Conservation (phyloP, 1,284 basidiomycete genomes). For the Cryptococcus sp. region DNA sequence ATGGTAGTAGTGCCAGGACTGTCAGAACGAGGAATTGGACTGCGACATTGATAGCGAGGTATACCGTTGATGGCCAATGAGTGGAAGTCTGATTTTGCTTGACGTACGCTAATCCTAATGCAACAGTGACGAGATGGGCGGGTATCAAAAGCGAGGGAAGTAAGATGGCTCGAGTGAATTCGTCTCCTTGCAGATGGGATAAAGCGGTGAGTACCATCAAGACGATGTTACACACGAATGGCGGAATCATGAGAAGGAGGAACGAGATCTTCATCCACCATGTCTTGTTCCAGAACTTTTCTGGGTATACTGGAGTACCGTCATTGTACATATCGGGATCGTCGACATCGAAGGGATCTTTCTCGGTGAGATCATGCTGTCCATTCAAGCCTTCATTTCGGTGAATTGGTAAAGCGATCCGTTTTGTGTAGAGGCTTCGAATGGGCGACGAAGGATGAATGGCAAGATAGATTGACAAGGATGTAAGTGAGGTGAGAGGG, state of each 20-base stretch:
- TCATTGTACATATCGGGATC: constrained; percentile 65
- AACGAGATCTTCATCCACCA: constrained; percentile 25
- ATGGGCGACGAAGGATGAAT: constrained; percentile 31
- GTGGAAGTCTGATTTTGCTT: constrained; percentile 51
- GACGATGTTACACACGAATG: constrained; percentile 25
- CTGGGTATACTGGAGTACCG: constrained; percentile 68
- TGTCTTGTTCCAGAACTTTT: constrained; percentile 57
- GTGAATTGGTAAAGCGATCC: constrained; percentile 28
- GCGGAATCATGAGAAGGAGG: constrained; percentile 29
- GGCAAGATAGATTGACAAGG: constrained; percentile 35
- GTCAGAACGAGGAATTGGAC: constrained; percentile 53
- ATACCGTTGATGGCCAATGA: constrained; percentile 63
- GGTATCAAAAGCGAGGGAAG: constrained; percentile 53
- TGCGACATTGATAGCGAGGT: constrained; percentile 60
- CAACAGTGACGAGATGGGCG: constrained; percentile 60
- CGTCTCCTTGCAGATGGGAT: constrained; percentile 5
- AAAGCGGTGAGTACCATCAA: constrained; percentile 33
- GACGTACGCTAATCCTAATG: constrained; percentile 56
- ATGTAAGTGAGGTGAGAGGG: constrained; percentile 31
- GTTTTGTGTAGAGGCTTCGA: constrained; percentile 7
- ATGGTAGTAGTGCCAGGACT: constrained; percentile 40
- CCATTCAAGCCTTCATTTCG: constrained; percentile 29
- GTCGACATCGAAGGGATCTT: constrained; percentile 73
- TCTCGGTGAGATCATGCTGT: constrained; percentile 23
- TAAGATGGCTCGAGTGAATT: constrained; percentile 10